Evolutionary conservation across 495 filamentous ascomycete species (phyloP), one percentile per base, ranked within the genome.

Genomic region (Penicillium daleae): DNA sequence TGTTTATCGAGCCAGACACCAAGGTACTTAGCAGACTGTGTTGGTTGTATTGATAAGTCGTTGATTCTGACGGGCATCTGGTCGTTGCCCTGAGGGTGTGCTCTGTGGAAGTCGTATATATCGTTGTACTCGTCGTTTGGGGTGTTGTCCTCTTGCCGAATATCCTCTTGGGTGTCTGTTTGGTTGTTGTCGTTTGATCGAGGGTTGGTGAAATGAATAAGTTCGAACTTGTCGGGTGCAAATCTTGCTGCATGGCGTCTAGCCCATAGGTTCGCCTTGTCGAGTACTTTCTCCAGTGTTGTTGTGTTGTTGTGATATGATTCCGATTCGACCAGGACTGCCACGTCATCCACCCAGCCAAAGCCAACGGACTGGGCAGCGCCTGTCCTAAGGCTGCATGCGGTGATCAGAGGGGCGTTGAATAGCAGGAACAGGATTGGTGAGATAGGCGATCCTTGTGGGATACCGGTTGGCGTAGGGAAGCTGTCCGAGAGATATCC

Each of bases 161-260:
- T n/a, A n/a, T n/a, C n/a, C n/a, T n/a, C 29, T 31, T 31, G 4
- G 29, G 29, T 31, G 4, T 31, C 29, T 31, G 29, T 31, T 7
- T n/a, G n/a, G n/a, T n/a, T 33, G 19, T 15, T 13, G 3, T 17
- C 12, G 19, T 17, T 40, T 29, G 0, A 27, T 1, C 15, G 31
- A 3, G 51, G 37, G 26, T 63, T 59, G 4, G 7, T 24, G 44
- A 64, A 61, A 19, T 67, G 50, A 6, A 67, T 52, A 0, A 64
- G 51, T 27, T 44, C 58, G 27, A 57, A 64, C 6, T 64, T 74
- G 0, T 67, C 44, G 0, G 57, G 44, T 0, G 60, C 50, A 21
- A 72, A 75, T n/a, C 50, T 56, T 3, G 66, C 67, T 3, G 63
- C 56, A 59, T 73, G 59, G 5, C 33, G 22, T 10, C 17, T 39